These are phyloP conservation scores for Crocinoboletus sp. DNA, from an alignment of 1,284 basidiomycete genomes.

Conservation along the genomic window DNA sequence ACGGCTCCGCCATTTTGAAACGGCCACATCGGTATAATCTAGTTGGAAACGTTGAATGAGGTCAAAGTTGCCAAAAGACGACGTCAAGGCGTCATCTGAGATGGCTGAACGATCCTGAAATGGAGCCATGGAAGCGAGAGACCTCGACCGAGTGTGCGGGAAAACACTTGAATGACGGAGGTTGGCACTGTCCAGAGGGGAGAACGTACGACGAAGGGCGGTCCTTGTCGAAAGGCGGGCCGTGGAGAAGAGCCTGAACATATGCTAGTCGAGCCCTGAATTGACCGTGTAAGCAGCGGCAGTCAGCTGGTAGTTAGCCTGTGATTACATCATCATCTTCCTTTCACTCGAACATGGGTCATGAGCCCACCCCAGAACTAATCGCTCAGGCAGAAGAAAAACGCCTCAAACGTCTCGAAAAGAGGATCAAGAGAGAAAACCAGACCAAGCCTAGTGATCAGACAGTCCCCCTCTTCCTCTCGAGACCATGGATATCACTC, in stretches of 20 bases:
- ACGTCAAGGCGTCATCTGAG: slow-evolving; percentile 4
- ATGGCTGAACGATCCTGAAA: slow-evolving; percentile 18
- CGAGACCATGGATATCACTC: slow-evolving; percentile 52
- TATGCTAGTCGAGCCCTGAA: slow-evolving; percentile 6
- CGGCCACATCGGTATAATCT: slow-evolving; percentile 68
- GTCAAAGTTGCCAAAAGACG: slow-evolving; percentile 70
- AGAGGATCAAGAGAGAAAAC: slow-evolving; percentile 29
- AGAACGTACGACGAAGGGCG: slow-evolving; percentile 19
- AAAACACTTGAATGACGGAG: slow-evolving; percentile 6
- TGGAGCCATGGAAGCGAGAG: slow-evolving; percentile 29
- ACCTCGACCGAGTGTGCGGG: slow-evolving; percentile 9
- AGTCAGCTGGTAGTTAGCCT: too few species aligned
- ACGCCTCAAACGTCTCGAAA: slow-evolving; percentile 41
- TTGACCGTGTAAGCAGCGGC: too few species aligned
- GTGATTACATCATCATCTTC: slow-evolving; percentile 29
- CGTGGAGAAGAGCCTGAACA: slow-evolving; percentile 31
- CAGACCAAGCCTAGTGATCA: background rate
- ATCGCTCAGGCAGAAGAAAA: slow-evolving; percentile 47
- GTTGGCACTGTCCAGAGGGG: slow-evolving; percentile 14
- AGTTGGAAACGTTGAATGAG: slow-evolving; percentile 68
- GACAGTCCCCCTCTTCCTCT: slow-evolving; percentile 33
- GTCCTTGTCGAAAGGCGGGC: slow-evolving; percentile 32
- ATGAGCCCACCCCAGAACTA: slow-evolving; percentile 48
- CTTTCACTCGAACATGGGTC: slow-evolving; percentile 8
- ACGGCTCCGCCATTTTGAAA: slow-evolving; percentile 85